Percentiles rank a stretch among this genome's conserved stretches.
Conservation (phyloP, 352 stramenopile genomes). For the Elongisporangium anandrum region DNA sequence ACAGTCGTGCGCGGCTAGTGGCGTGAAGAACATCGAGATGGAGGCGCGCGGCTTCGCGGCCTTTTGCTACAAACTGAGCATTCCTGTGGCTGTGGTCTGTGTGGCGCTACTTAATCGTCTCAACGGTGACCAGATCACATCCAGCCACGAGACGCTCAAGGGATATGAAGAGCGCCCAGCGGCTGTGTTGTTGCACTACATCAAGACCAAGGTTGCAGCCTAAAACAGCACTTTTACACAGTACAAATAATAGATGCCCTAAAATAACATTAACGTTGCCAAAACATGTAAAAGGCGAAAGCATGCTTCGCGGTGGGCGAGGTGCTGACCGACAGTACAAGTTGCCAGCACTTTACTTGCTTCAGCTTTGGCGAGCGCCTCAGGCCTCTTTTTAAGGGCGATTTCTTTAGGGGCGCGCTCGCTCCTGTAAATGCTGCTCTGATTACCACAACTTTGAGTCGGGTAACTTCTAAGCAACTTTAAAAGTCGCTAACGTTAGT, state of each 20-base stretch:
- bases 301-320: too few relatives aligned
- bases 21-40: slow-evolving; percentile 87
- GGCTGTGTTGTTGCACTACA: slow-evolving; percentile 62
- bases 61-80: slow-evolving; percentile 76
- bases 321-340: too few relatives aligned
- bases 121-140: slow-evolving; percentile 68
- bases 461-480: too few relatives aligned
- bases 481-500: too few relatives aligned
- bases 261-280: too few relatives aligned
- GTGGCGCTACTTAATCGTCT: slow-evolving; percentile 77
- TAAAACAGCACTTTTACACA: neutral
- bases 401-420: too few relatives aligned
- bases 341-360: too few relatives aligned
- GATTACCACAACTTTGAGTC: too few relatives aligned
- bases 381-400: too few relatives aligned
- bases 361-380: too few relatives aligned
- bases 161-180: slow-evolving; percentile 57
- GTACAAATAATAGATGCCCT: neutral
- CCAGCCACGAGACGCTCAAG: slow-evolving; percentile 54
- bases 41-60: slow-evolving; percentile 65
- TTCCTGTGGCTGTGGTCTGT: slow-evolving; percentile 69
- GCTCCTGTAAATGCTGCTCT: too few relatives aligned
- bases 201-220: slow-evolving; percentile 48
- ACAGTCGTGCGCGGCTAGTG: slow-evolving; percentile 35
- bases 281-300: too few relatives aligned